Conservation (phyloP, 345 rosid genomes). For the Salix arbutifolia region DNA sequence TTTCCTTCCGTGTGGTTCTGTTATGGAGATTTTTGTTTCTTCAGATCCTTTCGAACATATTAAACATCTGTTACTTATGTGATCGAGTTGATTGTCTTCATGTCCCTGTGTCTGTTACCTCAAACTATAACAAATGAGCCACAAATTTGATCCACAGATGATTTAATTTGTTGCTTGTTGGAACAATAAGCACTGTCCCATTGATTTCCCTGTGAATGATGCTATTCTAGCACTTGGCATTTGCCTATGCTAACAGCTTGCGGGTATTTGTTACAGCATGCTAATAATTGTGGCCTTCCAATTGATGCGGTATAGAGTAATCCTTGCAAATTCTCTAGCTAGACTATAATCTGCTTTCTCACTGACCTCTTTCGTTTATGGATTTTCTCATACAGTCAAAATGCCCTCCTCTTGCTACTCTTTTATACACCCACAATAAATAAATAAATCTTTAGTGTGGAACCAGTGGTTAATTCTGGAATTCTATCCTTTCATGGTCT, state of each 20-base stretch:
- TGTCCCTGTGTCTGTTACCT: slow-evolving; percentile 4
- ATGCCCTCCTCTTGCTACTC: background rate
- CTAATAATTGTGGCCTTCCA: background rate
- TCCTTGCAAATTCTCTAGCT: background rate
- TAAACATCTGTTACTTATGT: slow-evolving; percentile 9
- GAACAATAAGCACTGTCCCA: background rate
- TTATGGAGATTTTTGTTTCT: slow-evolving; percentile 10
- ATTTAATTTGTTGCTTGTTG: slow-evolving; percentile 8
- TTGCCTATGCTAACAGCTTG: background rate
- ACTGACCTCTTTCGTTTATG: background rate
- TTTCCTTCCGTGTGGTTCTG: slow-evolving; percentile 12
- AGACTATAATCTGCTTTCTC: background rate
- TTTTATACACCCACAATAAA: background rate
- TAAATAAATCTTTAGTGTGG: background rate
- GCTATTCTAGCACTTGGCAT: background rate
- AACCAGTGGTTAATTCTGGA: background rate
- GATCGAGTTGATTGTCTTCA: slow-evolving; percentile 24
- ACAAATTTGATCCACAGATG: background rate
- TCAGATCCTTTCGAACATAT: slow-evolving; percentile 15
- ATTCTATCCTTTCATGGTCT: background rate
- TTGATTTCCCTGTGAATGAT: background rate
- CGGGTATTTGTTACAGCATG: background rate
- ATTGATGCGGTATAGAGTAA: background rate
- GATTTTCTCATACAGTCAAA: background rate
- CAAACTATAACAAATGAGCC: slow-evolving; percentile 1